These are phyloP conservation scores for Capsicum baccatum DNA, from an alignment of 257 asterid species.

Conservation along the genomic window DNA sequence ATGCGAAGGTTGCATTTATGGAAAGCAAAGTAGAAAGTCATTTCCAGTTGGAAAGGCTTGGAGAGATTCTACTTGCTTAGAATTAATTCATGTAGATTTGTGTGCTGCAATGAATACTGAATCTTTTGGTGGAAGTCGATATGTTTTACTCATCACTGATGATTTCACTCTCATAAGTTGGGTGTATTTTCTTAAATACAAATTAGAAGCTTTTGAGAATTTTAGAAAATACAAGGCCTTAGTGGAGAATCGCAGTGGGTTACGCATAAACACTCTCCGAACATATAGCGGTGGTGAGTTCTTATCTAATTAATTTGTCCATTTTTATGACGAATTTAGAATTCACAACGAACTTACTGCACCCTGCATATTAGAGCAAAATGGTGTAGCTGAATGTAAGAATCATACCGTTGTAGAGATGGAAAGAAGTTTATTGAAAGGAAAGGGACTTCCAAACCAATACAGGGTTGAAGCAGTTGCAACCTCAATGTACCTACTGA, in stretches of 20 bases:
- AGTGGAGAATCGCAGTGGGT: no score
- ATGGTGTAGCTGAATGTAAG: background rate
- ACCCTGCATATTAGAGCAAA: background rate
- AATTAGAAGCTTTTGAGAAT: background rate
- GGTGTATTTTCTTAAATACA: background rate
- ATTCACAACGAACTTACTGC: no score
- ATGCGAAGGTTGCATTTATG: no score
- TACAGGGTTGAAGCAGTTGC: background rate
- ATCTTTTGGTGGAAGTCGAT: constrained; percentile 7
- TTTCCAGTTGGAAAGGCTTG: background rate
- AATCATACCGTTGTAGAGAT: background rate
- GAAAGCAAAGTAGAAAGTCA: background rate
- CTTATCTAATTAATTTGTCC: no score
- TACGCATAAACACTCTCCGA: no score
- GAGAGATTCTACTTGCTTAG: background rate
- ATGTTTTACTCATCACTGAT: background rate
- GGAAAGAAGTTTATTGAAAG: constrained; percentile 8
- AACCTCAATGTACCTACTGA: background rate
- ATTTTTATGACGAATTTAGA: no score
- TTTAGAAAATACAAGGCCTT: background rate
- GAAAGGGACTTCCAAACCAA: background rate
- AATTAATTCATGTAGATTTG: no score
- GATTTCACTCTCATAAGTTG: background rate
- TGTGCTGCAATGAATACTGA: background rate
- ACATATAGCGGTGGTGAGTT: no score